phyloP scores from a whole-genome alignment of 352 stramenopile species.

The Lagenidium giganteum region DNA sequence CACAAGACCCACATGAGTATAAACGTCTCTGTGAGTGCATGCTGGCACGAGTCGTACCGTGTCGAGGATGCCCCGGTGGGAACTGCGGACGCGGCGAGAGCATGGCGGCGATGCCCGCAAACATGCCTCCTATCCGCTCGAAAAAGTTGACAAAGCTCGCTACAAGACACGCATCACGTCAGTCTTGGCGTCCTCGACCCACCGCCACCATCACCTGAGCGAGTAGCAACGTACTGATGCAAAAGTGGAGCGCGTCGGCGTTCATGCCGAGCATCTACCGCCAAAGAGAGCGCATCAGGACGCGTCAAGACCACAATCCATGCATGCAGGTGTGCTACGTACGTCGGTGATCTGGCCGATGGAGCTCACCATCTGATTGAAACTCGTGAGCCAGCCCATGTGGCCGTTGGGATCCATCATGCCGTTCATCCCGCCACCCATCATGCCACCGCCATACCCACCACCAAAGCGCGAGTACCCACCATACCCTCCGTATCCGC shows the following conservation, averaged over 20 bases:
- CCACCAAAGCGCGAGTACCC: constrained; percentile 14
- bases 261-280: constrained; percentile 34
- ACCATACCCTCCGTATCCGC: constrained; percentile 12
- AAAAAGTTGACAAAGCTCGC: constrained; percentile 80
- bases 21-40: background rate
- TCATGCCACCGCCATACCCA: constrained; percentile 15
- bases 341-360: constrained; percentile 38
- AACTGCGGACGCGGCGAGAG: constrained; percentile 56
- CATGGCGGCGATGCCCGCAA: constrained; percentile 59
- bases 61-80: constrained; percentile 64
- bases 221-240: constrained; percentile 13
- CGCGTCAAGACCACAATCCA: background rate
- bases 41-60: constrained; percentile 31
- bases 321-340: background rate
- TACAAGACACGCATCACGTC: constrained; percentile 8
- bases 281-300: background rate
- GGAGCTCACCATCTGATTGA: constrained; percentile 29
- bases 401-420: constrained; percentile 29
- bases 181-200: background rate
- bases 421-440: constrained; percentile 13
- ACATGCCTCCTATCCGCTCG: constrained; percentile 79
- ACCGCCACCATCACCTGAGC: background rate
- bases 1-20: background rate
- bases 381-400: constrained; percentile 28
- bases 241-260: constrained; percentile 33